A percentile compares a stretch with the other conserved stretches of the same genome.
Evolutionary conservation across 2,329 filamentous ascomycete genomes (phyloP).

Genomic region (Epichloe sibirici): DNA sequence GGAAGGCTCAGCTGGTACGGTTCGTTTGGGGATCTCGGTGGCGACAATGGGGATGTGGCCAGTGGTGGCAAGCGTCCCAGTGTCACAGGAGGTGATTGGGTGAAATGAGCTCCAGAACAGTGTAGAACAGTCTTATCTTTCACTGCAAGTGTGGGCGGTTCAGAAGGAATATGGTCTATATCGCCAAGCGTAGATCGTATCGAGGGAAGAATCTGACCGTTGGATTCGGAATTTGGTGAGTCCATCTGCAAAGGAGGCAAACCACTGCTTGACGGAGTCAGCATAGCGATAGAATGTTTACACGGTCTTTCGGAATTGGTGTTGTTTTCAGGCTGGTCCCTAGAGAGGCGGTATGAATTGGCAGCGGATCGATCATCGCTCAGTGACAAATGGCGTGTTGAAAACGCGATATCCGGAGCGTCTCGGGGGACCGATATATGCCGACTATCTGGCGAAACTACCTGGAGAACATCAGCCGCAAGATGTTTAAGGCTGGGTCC

Average conservation of each 20-base stretch:
- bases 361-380: constrained; percentile 18
- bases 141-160: constrained; percentile 19
- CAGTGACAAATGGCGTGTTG: constrained; percentile 21
- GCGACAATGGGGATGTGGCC: constrained; percentile 21
- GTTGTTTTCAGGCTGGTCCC: constrained; percentile 2
- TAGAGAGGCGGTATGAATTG: constrained; percentile 3
- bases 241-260: constrained; percentile 26
- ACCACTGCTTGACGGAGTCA: constrained; percentile 17
- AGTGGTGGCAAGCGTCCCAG: constrained; percentile 21
- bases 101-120: constrained; percentile 15
- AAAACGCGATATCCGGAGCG: constrained; percentile 17
- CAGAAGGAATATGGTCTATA: constrained; percentile 18
- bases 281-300: constrained; percentile 13
- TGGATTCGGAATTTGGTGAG: constrained; percentile 22
- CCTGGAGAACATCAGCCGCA: constrained; percentile 21
- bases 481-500: constrained; percentile 17
- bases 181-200: constrained; percentile 26
- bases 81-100: constrained; percentile 23
- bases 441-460: constrained; percentile 10
- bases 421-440: constrained; percentile 9
- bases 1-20: constrained; percentile 31
- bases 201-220: constrained; percentile 25
- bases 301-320: constrained; percentile 9
- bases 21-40: constrained; percentile 39
- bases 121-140: constrained; percentile 17